A percentile compares a stretch with the other conserved stretches of the same genome.
Evolutionary conservation across 2,329 filamentous ascomycete genomes (phyloP).

Genomic region (Xylaria sp.): DNA sequence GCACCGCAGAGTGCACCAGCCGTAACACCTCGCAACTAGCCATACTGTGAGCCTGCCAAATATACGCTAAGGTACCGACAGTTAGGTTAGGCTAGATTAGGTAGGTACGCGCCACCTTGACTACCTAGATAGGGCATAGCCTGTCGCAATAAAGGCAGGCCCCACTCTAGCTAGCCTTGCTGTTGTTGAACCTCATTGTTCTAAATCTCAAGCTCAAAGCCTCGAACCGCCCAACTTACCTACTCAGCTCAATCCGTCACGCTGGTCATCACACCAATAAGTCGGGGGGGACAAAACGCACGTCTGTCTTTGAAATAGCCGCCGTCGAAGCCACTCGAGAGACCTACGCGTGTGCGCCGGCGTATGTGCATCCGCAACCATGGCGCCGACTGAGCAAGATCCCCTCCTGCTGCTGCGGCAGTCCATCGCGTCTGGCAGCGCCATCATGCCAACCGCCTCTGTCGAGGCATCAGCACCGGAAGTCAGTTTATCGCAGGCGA

Average conservation of each 20-base stretch:
- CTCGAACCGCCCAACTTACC: slow-evolving; percentile 8
- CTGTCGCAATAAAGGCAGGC: too few relatives aligned
- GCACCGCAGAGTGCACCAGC: too few relatives aligned
- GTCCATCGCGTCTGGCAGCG: slow-evolving; percentile 73
- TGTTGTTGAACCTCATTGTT: too few relatives aligned
- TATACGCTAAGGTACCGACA: too few relatives aligned
- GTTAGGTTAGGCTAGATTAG: too few relatives aligned
- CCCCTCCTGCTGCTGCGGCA: slow-evolving; percentile 83
- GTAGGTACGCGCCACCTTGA: too few relatives aligned
- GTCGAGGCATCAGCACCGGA: slow-evolving; percentile 66
- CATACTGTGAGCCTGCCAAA: too few relatives aligned
- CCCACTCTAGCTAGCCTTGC: slow-evolving; percentile 17
- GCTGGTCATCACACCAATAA: not conserved
- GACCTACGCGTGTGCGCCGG: not conserved
- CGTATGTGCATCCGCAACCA: slow-evolving; percentile 41
- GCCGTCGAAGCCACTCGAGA: not conserved
- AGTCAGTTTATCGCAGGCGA: slow-evolving; percentile 74
- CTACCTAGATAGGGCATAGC: not conserved
- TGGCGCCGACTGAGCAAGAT: slow-evolving; percentile 70
- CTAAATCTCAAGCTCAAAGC: slow-evolving; percentile 11
- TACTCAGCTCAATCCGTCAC: not conserved
- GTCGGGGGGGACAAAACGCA: not conserved
- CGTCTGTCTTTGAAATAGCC: not conserved
- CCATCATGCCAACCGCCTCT: slow-evolving; percentile 76
- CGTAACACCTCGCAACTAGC: too few relatives aligned